Evolutionary conservation across 331 rosid species (phyloP), one percentile per base, ranked within the genome.

Genomic region (Arachis monticola): DNA sequence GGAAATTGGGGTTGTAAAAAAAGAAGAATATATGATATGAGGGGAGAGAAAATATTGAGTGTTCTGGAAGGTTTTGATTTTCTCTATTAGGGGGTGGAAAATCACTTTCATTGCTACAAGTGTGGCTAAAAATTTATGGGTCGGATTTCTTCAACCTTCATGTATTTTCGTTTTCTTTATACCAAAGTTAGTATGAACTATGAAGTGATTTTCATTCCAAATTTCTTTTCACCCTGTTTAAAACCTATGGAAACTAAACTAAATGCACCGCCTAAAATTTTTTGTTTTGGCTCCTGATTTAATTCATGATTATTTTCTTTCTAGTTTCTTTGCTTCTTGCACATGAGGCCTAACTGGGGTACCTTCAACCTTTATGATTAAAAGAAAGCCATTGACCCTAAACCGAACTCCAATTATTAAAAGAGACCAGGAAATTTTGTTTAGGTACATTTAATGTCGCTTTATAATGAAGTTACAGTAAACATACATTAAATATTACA

Each of bases 121-220:
- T 64, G 81, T 76, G 70, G 59, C 70, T 60, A 10, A 13, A 13
- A 47, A 41, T 70, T 81, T 70, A 74, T 75, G 69, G 70, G 69
- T 63, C 62, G 57, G 77, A 58, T 64, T 56, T 35, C 57, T 40
- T 70, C 74, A 57, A 64, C 70, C 65, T 70, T 46, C 35, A 64
- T 50, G 58, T 22, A 22, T 35, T 35, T 3, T 35, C 75, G 8
- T 67, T 73, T 58, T 73, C 68, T 70, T 63, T 41, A 12, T 77
- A 52, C 73, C 73, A 55, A 55, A 73, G 52, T 73, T 46, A 69
- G 22, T 69, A 31, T 46, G 57, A 69, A 69, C 12, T 69, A 31
- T 46, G 57, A 69, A 55, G 84, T 62, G 66, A 53, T 74, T 68
- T 74, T 74, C 76, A 68, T 69, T 73, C 48, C 63, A 60, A 55